Percentiles rank a stretch among this genome's conserved stretches.
Conservation (phyloP, 306 rosid genomes). For the Heteromeles arbutifolia region DNA sequence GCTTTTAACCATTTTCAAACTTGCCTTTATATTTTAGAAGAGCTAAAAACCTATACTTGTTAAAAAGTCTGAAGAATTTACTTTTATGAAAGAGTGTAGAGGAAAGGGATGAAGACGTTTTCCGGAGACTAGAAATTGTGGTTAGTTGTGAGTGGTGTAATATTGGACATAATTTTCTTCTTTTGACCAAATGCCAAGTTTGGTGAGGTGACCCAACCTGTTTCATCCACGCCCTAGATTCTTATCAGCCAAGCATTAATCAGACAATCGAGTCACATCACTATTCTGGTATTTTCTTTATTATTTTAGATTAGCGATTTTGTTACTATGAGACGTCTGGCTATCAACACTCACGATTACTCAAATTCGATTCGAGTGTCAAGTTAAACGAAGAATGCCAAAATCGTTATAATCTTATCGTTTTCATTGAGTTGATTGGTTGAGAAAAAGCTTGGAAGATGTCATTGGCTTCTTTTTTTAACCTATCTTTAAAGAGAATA, state of each 20-base stretch:
- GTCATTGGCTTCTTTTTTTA: neutral
- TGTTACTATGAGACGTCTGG: neutral
- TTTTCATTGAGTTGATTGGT: constrained; percentile 1
- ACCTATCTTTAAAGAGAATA: neutral
- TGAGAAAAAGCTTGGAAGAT: neutral
- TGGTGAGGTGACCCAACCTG: constrained; percentile 5
- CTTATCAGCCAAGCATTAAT: constrained; percentile 12
- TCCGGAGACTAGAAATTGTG: constrained; percentile 14
- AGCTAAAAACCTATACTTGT: no score
- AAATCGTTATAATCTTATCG: neutral
- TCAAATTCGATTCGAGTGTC: no score
- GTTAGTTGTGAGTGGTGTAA: constrained; percentile 27
- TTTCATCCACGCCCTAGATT: constrained; percentile 18
- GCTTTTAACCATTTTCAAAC: no score
- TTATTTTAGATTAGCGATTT: neutral
- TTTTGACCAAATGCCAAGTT: constrained; percentile 6
- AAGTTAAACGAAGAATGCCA: neutral
- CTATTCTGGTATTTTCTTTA: neutral
- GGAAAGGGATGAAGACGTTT: constrained; percentile 20
- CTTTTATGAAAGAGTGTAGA: constrained; percentile 14
- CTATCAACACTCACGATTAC: no score
- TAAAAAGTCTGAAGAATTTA: neutral
- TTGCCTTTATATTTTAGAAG: no score
- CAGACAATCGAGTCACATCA: neutral
- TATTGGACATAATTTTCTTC: constrained; percentile 19